Percentiles rank a stretch among this genome's conserved stretches.
phyloP scores from a whole-genome alignment of 345 rosid species.

The Excoecaria agallocha region DNA sequence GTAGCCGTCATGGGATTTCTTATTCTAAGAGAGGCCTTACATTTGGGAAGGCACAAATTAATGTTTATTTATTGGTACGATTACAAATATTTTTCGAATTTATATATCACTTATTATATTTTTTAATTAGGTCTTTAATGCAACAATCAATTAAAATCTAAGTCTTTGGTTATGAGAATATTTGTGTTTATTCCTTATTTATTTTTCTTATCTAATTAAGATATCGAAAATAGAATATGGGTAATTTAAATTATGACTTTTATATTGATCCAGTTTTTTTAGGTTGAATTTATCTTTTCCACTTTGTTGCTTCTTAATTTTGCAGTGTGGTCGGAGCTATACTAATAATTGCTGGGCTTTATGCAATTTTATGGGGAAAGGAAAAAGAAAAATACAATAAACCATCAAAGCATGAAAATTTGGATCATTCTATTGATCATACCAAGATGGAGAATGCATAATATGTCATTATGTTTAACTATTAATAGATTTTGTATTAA shows the following conservation, averaged over 20 bases:
- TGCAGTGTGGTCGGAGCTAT: not conserved
- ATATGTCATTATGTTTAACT: no score
- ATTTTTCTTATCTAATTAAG: no score
- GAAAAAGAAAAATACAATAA: not conserved
- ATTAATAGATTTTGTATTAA: no score
- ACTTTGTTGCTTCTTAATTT: not conserved
- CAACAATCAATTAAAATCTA: no score
- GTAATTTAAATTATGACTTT: no score
- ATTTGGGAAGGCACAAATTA: not conserved
- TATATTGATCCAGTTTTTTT: no score
- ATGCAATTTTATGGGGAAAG: slow-evolving; percentile 7
- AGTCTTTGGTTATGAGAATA: no score
- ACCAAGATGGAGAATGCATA: not conserved
- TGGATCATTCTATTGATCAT: not conserved
- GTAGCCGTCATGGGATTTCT: not conserved
- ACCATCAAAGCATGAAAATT: not conserved
- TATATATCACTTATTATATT: no score
- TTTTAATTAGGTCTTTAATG: no score
- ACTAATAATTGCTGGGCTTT: slow-evolving; percentile 1
- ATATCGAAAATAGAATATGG: no score
- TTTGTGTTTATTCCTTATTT: no score
- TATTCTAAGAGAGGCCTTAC: slow-evolving; percentile 2
- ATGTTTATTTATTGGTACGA: not conserved
- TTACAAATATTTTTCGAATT: no score
- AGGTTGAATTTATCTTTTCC: not conserved